Conservation (phyloP, 345 rosid species). For the Balakata baccata region DNA sequence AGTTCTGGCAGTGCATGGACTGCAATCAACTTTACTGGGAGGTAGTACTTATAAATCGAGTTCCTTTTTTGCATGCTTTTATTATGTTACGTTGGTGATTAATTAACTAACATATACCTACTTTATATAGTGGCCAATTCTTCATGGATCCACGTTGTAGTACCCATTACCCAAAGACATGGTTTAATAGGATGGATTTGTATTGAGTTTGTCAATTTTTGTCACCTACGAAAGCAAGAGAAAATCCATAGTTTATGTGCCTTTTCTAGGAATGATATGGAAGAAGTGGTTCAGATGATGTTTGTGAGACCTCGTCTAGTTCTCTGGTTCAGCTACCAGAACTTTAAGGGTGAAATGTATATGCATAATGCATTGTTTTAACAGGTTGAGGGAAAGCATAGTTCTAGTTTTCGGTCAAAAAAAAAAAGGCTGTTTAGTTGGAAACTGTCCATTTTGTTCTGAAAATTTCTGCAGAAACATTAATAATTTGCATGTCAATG, state of each 20-base stretch:
- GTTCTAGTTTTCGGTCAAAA: too few species aligned
- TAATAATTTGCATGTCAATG: neutral
- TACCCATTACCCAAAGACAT: neutral
- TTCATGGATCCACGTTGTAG: neutral
- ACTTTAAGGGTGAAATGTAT: too few species aligned
- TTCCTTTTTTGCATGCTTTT: neutral
- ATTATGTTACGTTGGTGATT: neutral
- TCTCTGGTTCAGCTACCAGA: too few species aligned
- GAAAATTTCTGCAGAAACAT: neutral
- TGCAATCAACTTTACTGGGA: slow-evolving; percentile 97
- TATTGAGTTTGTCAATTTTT: neutral
- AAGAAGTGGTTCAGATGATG: neutral
- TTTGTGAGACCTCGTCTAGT: too few species aligned
- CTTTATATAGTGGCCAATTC: neutral
- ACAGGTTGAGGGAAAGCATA: too few species aligned
- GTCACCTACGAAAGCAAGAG: neutral
- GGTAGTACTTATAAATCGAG: slow-evolving; percentile 50
- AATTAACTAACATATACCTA: too few species aligned
- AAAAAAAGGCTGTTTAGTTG: neutral
- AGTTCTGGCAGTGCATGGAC: slow-evolving; percentile 97
- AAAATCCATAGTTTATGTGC: neutral
- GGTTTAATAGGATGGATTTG: neutral
- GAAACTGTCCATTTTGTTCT: neutral
- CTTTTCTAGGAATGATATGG: neutral
- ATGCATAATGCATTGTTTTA: too few species aligned